Evolutionary conservation across 305 asterid genomes (phyloP).

Genomic region (Plantago lanceolata): DNA sequence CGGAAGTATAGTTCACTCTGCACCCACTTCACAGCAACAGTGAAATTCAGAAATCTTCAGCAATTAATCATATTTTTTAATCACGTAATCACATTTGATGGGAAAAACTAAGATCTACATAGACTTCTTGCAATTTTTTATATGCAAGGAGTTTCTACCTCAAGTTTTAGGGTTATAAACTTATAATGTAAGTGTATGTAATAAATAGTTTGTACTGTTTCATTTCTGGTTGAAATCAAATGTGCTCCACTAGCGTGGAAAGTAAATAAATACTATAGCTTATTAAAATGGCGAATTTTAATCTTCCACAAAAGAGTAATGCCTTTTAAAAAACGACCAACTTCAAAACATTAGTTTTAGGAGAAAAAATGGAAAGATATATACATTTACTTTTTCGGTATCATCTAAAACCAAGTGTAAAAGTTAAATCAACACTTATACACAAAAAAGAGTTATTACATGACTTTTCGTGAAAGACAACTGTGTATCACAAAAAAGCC

Average conservation of each 20-base stretch:
- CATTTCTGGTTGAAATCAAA: slow-evolving; percentile 1
- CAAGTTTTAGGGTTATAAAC: neutral
- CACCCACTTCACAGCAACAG: neutral
- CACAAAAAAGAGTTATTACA: neutral
- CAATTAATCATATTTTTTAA: neutral
- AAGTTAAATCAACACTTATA: neutral
- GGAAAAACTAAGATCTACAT: neutral
- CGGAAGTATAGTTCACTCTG: no score
- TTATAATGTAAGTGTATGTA: neutral
- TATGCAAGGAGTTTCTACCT: neutral
- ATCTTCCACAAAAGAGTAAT: neutral
- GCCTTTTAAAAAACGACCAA: neutral
- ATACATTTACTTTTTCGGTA: neutral
- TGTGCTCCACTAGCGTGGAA: neutral
- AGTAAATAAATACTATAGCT: neutral
- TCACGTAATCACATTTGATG: neutral
- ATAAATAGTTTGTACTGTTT: neutral
- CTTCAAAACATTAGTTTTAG: neutral
- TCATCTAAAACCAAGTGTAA: neutral
- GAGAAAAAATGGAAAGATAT: neutral
- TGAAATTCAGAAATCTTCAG: neutral
- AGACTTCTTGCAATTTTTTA: neutral
- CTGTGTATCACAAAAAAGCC: neutral
- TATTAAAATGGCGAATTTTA: slow-evolving; percentile 1
- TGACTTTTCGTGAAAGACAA: neutral